Base-by-base conservation (phyloP, 2,329 filamentous ascomycete species). In the Pestalotiopsis sp. region DNA sequence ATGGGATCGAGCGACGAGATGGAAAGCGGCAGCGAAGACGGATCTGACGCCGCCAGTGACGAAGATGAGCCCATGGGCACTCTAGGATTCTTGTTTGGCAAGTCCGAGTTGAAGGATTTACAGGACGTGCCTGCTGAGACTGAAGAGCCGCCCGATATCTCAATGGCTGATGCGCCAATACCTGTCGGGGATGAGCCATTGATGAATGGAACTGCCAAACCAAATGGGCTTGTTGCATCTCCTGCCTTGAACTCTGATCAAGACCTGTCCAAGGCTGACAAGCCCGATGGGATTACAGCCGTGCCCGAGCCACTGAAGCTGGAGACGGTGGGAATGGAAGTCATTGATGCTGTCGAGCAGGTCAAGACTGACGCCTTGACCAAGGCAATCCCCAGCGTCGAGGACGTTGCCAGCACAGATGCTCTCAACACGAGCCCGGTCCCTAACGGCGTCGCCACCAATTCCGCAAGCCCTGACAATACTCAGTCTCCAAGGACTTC, bases 31-130 rank as follows among this genome's bases (percentile, higher is more conserved):
- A 82, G 82, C 3, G 83, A 84, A 11, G 84, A 84, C 5, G 65
- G 20, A 11, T 81, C 80, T 4, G 84, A 79, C 27, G 79, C 80
- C 31, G 80, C 81, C 56, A 80, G 83, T 9, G 81, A 73, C 23
- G 75, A 76, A 1, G 78, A 82, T 2, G 80, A 83, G 27, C 79
- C 81, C 1, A 75, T 79, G 36, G 86, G 86, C 1, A 78, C 90
- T 0, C 77, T 90, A 1, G 87, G 88, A 0, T 79, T 90, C 38
- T 82, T 91, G 25, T 91, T 90, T 71, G 86, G 83, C 56, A 89
- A 88, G 73, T 85, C 85, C 0, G 88, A 90, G 69, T 73, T 90
- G 56, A 83, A 86, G 70, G 81, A 85, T 70, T 80, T 90, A 62
- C 82, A 86, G 66, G 76, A 82, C 4, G 80, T 85, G 52, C 73